Conservation (phyloP, 352 stramenopile species). For the Phytophthora aleatoria region DNA sequence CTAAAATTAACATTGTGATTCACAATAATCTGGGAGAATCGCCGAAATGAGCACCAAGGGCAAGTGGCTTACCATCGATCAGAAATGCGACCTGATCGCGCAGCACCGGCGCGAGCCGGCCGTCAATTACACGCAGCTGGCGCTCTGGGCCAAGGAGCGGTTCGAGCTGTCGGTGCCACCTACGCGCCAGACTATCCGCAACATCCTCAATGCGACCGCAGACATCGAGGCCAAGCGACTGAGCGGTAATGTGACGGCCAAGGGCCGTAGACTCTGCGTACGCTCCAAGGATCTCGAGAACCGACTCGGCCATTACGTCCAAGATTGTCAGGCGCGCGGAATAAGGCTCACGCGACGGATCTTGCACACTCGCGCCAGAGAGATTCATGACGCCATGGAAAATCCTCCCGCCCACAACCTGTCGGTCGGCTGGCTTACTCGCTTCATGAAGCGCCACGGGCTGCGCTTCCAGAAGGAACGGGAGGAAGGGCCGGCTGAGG, state of each 20-base stretch:
- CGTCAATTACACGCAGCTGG: slow-evolving; percentile 26
- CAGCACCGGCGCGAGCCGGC: slow-evolving; percentile 21
- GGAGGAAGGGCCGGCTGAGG: neutral
- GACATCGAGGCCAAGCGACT: slow-evolving; percentile 27
- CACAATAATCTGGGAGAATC: neutral
- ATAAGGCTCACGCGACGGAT: slow-evolving; percentile 18
- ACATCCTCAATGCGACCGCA: slow-evolving; percentile 21
- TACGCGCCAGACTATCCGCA: slow-evolving; percentile 24
- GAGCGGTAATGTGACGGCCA: slow-evolving; percentile 3
- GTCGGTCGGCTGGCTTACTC: slow-evolving; percentile 31
- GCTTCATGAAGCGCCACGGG: slow-evolving; percentile 33
- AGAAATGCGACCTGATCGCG: slow-evolving; percentile 35
- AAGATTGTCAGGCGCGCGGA: slow-evolving; percentile 1
- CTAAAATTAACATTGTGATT: too few species aligned
- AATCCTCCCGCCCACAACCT: slow-evolving; percentile 20
- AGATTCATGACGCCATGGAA: slow-evolving; percentile 28
- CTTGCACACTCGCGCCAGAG: slow-evolving; percentile 10
- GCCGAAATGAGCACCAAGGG: slow-evolving; percentile 26
- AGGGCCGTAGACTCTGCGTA: slow-evolving; percentile 18
- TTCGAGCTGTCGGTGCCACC: slow-evolving; percentile 25
- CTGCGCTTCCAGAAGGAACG: slow-evolving; percentile 29
- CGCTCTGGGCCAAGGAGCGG: slow-evolving; percentile 23
- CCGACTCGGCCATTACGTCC: slow-evolving; percentile 18
- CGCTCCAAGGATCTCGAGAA: slow-evolving; percentile 26
- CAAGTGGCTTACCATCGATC: slow-evolving; percentile 32